Conservation (phyloP, 2,329 filamentous ascomycete genomes). For the Colletotrichum sp. region DNA sequence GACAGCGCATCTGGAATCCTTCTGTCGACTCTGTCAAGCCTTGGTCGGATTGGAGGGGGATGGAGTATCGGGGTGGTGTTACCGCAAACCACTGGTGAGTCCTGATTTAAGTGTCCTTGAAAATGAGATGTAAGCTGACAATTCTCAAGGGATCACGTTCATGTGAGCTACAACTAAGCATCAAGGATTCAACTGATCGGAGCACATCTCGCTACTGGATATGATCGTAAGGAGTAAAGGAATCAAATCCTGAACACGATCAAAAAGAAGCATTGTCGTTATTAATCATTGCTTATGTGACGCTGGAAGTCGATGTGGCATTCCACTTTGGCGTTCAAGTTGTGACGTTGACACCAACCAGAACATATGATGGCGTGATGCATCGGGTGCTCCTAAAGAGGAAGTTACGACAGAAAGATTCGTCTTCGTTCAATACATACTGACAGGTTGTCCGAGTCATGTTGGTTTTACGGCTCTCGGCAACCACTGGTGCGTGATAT, state of each 20-base stretch:
- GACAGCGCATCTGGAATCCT: constrained; percentile 50
- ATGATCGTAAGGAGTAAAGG: neutral
- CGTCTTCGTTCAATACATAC: neutral
- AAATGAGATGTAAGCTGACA: neutral
- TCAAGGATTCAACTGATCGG: neutral
- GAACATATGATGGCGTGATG: neutral
- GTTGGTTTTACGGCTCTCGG: neutral
- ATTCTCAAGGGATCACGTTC: constrained; percentile 29
- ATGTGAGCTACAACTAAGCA: constrained; percentile 29
- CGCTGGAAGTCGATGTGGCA: neutral
- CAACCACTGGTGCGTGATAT: neutral
- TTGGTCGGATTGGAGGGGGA: constrained; percentile 46
- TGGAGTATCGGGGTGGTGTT: constrained; percentile 44
- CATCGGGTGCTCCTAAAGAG: neutral
- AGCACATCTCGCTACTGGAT: neutral
- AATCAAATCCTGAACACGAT: neutral
- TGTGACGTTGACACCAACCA: neutral
- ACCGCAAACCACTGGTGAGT: constrained; percentile 49
- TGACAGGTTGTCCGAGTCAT: neutral
- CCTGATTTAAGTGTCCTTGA: rapidly evolving
- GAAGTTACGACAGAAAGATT: neutral
- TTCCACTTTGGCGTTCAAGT: neutral
- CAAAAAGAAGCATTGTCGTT: neutral
- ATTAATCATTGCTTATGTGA: neutral
- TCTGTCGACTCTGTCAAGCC: constrained; percentile 36